These are phyloP conservation scores for Amauroascus niger DNA, from an alignment of 2,329 filamentous ascomycete genomes.

Conservation along the genomic window DNA sequence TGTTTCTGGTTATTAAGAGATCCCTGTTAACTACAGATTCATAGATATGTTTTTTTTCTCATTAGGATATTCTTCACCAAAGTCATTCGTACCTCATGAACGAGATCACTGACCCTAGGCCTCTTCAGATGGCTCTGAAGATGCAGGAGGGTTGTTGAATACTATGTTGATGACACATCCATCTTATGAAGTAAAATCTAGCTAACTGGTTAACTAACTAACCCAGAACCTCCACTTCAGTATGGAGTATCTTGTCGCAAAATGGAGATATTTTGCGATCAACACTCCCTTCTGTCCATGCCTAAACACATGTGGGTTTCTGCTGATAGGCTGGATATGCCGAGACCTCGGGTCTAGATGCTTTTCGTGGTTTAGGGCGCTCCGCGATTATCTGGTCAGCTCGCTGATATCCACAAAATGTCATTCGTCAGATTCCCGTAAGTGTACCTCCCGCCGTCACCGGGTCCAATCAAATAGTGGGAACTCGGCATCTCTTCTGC, in stretches of 20 bases:
- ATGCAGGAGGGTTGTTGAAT: too few relatives aligned
- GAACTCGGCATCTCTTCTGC: neutral
- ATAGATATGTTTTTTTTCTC: too few relatives aligned
- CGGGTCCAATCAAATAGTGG: conserved; percentile 1
- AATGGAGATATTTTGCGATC: neutral
- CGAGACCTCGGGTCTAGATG: conserved; percentile 6
- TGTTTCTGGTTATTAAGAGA: too few relatives aligned
- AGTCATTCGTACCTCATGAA: too few relatives aligned
- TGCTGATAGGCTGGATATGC: conserved; percentile 8
- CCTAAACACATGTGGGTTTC: neutral
- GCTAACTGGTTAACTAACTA: too few relatives aligned
- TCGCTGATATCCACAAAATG: neutral
- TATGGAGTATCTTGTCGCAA: neutral
- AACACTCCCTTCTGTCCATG: neutral
- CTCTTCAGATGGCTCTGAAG: too few relatives aligned
- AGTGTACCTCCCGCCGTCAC: neutral
- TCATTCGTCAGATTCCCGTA: neutral
- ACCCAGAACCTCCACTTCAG: too few relatives aligned
- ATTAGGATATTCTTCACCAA: too few relatives aligned
- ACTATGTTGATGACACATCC: too few relatives aligned
- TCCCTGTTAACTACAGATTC: too few relatives aligned
- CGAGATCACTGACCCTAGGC: too few relatives aligned
- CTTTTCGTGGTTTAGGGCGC: neutral
- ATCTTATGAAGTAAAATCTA: too few relatives aligned
- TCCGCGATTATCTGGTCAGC: conserved; percentile 5